Base-by-base conservation (phyloP, 2,329 filamentous ascomycete species). In the Aspergillus candidus region DNA sequence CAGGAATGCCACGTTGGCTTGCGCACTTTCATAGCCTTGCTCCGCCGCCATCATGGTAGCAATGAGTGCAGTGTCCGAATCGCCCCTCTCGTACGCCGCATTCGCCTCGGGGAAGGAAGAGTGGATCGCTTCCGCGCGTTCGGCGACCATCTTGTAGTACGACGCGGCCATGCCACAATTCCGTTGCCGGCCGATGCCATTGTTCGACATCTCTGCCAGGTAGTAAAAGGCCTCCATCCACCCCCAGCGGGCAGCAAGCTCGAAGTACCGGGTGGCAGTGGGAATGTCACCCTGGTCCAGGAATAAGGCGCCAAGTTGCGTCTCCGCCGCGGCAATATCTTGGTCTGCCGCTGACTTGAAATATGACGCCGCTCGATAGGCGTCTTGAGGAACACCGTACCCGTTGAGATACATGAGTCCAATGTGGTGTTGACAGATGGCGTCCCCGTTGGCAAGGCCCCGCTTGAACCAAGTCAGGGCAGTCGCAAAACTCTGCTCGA, bases 181-280 rank as follows among this genome's bases (percentile, higher is more conserved):
- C 54, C 83, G 82, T 52, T 94, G 87, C 31, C 86, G 77, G 4
- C 87, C 88, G 27, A 94, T 78, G 0, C 87, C 89, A 50, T 87
- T 79, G 54, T 90, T 80, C 17, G 83, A 84, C 72, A 95, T 81
- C 67, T 96, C 90, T 2, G 88, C 90, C 4, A 96, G 79, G 63
- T 94, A 94, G 68, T 95, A 96, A 61, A 87, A 88, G 0, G 89
- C 86, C 66, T 95, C 89, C 49, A 95, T 85, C 59, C 89, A 86
- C 11, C 84, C 84, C 61, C 88, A 88, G 17, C 87, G 76, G 33
- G 84, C 84, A 4, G 90, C 90, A 38, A 91, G 75, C 59, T 95
- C 89, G 56, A 96, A 95, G 63, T 94, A 94, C 53, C 84, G 82
- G 47, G 82, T 85, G 2, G 90, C 90, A 1, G 83, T 82, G 4